Evolutionary conservation across 1,139 yeast species (phyloP), one percentile per base, ranked within the genome.

Genomic region (Taphrina sp.): DNA sequence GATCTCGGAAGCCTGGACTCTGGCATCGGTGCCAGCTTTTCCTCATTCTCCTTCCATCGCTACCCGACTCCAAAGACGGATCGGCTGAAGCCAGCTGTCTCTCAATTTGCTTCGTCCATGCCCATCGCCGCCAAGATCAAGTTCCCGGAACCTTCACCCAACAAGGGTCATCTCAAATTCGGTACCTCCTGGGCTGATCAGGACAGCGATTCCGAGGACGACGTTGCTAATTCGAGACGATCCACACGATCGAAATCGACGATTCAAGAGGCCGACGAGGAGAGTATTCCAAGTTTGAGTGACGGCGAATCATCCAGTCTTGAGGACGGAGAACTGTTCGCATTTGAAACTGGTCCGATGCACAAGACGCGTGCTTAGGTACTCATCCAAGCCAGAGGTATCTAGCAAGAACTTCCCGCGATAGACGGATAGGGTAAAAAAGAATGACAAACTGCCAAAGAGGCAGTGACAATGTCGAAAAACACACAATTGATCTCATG

Each of bases 121-220:
- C 53, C 61, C 12, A n/a, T n/a, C n/a, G 59, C 58, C 14, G 49
- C 57, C 24, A 37, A 56, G 5, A 57, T 58, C 31, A 53, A 37
- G 16, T 57, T 52, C 24, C 52, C 53, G n/a, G 44, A 41, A 14
- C 54, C 54, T 1, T 41, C 46, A 5, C 54, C 37, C 14, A 49
- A 49, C 49, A 52, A 57, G 34, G 60, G 63, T 41, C 62, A 64
- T 54, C 61, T 65, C 58, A 66, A 66, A 60, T 65, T 67, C 44
- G 70, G 70, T 59, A 67, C 65, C 56, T 64, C 67, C 47, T 69
- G 72, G 72, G 61, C 68, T 41, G 71, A 69, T 57, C 51, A 67
- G 49, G 66, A 63, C 41, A 62, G 60, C 53, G 58, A 58, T 52
- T 57, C 57, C 36, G 61, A 49, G 28, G 44, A 37, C 16, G 54